Evolutionary conservation across 2,329 filamentous ascomycete species (phyloP).

Genomic region (Botrytis galanthina): DNA sequence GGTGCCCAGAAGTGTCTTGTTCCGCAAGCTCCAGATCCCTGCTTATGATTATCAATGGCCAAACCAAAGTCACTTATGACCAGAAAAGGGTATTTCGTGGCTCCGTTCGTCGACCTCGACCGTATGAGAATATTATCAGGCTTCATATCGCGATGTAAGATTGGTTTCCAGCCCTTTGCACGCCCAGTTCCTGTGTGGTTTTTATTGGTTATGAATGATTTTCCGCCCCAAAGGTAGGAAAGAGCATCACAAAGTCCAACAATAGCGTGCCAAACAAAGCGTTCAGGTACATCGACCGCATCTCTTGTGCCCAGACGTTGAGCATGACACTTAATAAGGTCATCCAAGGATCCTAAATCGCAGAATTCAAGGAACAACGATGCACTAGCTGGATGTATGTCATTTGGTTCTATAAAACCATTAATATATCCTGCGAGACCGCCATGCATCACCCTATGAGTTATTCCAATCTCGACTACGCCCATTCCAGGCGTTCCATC

Average conservation of each 20-base stretch:
- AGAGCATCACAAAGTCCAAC: slow-evolving; percentile 33
- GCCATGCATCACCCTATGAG: slow-evolving; percentile 28
- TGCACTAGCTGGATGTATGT: slow-evolving; percentile 12
- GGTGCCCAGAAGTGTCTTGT: slow-evolving; percentile 29
- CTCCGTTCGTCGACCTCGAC: slow-evolving; percentile 29
- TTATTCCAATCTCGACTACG: slow-evolving; percentile 29
- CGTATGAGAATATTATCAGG: slow-evolving; percentile 36
- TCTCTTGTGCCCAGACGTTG: slow-evolving; percentile 14
- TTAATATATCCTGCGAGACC: slow-evolving; percentile 29
- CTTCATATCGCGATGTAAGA: slow-evolving; percentile 37
- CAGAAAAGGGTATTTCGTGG: slow-evolving; percentile 32
- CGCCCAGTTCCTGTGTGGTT: slow-evolving; percentile 2
- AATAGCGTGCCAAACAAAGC: slow-evolving; percentile 36
- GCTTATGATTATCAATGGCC: slow-evolving; percentile 26
- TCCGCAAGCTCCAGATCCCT: slow-evolving; percentile 22
- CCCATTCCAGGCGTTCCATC: slow-evolving; percentile 3
- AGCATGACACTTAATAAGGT: slow-evolving; percentile 28
- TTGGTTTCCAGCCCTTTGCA: slow-evolving; percentile 28
- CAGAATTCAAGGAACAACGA: slow-evolving; percentile 37
- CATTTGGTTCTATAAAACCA: slow-evolving; percentile 25
- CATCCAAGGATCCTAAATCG: slow-evolving; percentile 32
- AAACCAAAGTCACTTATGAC: slow-evolving; percentile 36
- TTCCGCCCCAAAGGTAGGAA: slow-evolving; percentile 31
- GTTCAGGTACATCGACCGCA: slow-evolving; percentile 26
- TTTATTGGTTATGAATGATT: slow-evolving; percentile 17